Conservation (phyloP, 1,284 basidiomycete genomes). For the Puccinia hordei region DNA sequence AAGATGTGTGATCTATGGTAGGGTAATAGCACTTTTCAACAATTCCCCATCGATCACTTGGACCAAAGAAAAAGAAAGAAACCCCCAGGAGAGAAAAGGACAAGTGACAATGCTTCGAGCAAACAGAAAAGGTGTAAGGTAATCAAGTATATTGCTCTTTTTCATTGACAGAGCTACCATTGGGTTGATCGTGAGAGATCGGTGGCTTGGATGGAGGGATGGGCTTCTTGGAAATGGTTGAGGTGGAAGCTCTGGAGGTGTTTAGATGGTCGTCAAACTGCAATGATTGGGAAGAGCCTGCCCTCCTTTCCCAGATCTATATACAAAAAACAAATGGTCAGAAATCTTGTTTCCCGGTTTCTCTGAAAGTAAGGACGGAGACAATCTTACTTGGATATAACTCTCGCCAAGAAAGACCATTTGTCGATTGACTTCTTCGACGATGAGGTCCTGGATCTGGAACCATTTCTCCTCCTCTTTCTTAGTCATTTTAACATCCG, state of each 20-base stretch:
- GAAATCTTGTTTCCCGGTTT: not conserved
- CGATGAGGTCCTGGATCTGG: slow-evolving; percentile 93
- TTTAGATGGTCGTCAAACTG: not conserved
- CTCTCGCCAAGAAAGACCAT: slow-evolving; percentile 98
- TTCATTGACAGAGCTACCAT: not conserved
- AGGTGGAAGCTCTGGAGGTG: not conserved
- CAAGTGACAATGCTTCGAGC: too few relatives aligned
- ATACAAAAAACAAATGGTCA: not conserved
- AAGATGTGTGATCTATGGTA: too few relatives aligned
- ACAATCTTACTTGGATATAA: slow-evolving; percentile 74
- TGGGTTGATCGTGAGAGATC: not conserved
- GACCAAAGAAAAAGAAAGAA: too few relatives aligned
- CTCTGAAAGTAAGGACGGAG: not conserved
- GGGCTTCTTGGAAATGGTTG: not conserved
- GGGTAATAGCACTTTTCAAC: too few relatives aligned
- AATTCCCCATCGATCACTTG: too few relatives aligned
- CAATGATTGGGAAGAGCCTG: not conserved
- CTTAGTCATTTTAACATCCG: slow-evolving; percentile 58
- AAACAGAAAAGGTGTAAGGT: not conserved
- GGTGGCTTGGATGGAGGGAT: not conserved
- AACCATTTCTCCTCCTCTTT: slow-evolving; percentile 91
- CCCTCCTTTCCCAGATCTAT: slow-evolving; percentile 25
- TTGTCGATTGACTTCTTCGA: slow-evolving; percentile 89
- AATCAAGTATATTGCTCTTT: not conserved
- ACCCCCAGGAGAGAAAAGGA: too few relatives aligned